Evolutionary conservation across 2,329 filamentous ascomycete species (phyloP), one percentile per base, ranked within the genome.

Genomic region (Arachnomyces sp.): DNA sequence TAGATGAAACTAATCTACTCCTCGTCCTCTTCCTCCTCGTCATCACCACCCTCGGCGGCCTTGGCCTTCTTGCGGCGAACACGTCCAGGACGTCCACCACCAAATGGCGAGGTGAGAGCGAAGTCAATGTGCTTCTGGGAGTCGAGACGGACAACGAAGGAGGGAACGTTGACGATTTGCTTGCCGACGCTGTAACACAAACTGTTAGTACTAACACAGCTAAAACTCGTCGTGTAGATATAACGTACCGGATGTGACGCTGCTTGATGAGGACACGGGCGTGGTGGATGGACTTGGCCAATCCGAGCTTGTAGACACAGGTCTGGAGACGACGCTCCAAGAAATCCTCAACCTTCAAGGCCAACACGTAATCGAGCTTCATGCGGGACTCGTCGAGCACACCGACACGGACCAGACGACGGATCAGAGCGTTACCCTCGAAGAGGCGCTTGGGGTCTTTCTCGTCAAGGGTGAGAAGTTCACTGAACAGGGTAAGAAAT

Each of bases 91-190:
- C 92, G 89, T 67, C 92, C 92, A 68, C 89, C 89, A 73, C 92
- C 92, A 64, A 94, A 95, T 68, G 92, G 90, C 67, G 90, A 96
- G 73, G 83, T 93, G 55, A 98, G 81, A 51, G 92, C 79, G 71
- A 98, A 96, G 79, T 98, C 92, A 64, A 98, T 96, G 84, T 98
- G 92, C 86, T 98, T 98, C 83, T 98, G 92, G 63, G 89, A 95
- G 79, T 98, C 92, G 65, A 98, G 87, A 75, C 92, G 92, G 72
- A 98, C 92, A 68, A 98, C 84, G 84, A 94, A 98, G 42, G 90
- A 96, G 54, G 92, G 92, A 47, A 98, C 92, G 74, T 98, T 98
- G 80, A 98, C 92, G 68, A 98, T 96, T 80, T 98, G 92, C 86
- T 98, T 98, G 74, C 92, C 92, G 67, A 98, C 92, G 67, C 89